Evolutionary conservation across 2,329 filamentous ascomycete genomes (phyloP).

Genomic region (Pestalotiopsis sp.): DNA sequence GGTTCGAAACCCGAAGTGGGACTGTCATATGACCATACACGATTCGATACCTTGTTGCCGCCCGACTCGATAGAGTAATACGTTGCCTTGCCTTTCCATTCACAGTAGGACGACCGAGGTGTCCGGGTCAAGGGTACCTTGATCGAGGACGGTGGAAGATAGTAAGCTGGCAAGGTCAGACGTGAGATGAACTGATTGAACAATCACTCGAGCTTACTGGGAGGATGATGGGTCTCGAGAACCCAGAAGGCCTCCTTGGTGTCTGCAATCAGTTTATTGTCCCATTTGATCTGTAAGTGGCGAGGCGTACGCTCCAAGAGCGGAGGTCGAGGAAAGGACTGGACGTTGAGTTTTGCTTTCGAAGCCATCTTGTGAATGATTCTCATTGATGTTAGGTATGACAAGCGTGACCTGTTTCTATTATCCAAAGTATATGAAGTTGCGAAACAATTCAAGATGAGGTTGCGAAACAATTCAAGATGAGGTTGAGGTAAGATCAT

Average conservation of each 20-base stretch:
- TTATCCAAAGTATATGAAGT: not conserved
- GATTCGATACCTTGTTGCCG: slow-evolving; percentile 45
- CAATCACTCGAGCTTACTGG: slow-evolving; percentile 49
- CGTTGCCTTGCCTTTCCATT: slow-evolving; percentile 64
- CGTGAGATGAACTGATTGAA: not conserved
- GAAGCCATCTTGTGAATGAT: slow-evolving; percentile 34
- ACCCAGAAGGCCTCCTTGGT: slow-evolving; percentile 64
- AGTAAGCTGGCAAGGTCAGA: slow-evolving; percentile 50
- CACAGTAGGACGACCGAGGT: slow-evolving; percentile 50
- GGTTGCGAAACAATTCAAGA: too few species aligned
- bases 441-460: too few species aligned
- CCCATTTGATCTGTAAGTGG: slow-evolving; percentile 60
- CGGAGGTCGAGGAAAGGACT: slow-evolving; percentile 61
- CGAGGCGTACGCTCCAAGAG: slow-evolving; percentile 54
- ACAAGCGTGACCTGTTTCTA: not conserved
- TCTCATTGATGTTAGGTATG: not conserved
- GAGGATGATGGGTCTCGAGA: slow-evolving; percentile 64
- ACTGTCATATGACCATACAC: slow-evolving; percentile 61
- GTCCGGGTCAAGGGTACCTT: slow-evolving; percentile 49
- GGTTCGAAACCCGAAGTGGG: slow-evolving; percentile 54
- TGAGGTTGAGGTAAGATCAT: not conserved
- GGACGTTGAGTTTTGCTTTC: slow-evolving; percentile 53
- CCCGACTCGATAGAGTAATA: slow-evolving; percentile 52
- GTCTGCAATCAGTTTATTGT: slow-evolving; percentile 57
- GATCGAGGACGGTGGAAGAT: slow-evolving; percentile 55